phyloP scores from a whole-genome alignment of 1,284 basidiomycete genomes.

The Malassezia globosa region DNA sequence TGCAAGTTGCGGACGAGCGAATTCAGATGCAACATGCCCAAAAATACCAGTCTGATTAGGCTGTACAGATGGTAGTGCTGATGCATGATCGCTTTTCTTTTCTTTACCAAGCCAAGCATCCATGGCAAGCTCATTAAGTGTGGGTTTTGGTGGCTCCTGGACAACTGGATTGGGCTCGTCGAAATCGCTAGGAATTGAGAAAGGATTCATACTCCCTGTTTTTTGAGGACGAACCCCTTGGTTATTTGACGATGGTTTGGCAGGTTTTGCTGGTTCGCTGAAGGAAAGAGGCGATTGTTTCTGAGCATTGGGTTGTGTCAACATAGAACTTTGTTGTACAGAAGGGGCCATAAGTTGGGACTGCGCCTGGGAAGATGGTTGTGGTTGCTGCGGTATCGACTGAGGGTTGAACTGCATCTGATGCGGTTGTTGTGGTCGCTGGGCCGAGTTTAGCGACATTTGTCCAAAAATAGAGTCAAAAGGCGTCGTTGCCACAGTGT shows the following conservation, averaged over 20 bases:
- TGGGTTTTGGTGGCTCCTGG: slow-evolving; percentile 57
- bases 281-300: neutral
- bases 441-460: slow-evolving; percentile 33
- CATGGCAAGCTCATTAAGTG: slow-evolving; percentile 67
- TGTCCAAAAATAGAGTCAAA: slow-evolving; percentile 16
- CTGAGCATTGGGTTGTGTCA: neutral
- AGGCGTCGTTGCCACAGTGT: slow-evolving; percentile 16
- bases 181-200: slow-evolving; percentile 48
- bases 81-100: neutral
- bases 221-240: slow-evolving; percentile 64
- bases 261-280: neutral
- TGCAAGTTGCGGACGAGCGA: slow-evolving; percentile 19
- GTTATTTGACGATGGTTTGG: slow-evolving; percentile 45
- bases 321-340: neutral
- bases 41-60: slow-evolving; percentile 46
- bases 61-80: slow-evolving; percentile 19
- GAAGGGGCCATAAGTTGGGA: neutral
- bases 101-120: slow-evolving; percentile 22
- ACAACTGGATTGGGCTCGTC: slow-evolving; percentile 54
- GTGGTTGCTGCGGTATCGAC: slow-evolving; percentile 50
- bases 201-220: slow-evolving; percentile 90
- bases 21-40: slow-evolving; percentile 47
- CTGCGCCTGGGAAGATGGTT: neutral
- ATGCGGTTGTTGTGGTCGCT: slow-evolving; percentile 20
- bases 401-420: slow-evolving; percentile 46